Base-by-base conservation (phyloP, 768 basidiomycete genomes). In the Leccinum pellstonianum region DNA sequence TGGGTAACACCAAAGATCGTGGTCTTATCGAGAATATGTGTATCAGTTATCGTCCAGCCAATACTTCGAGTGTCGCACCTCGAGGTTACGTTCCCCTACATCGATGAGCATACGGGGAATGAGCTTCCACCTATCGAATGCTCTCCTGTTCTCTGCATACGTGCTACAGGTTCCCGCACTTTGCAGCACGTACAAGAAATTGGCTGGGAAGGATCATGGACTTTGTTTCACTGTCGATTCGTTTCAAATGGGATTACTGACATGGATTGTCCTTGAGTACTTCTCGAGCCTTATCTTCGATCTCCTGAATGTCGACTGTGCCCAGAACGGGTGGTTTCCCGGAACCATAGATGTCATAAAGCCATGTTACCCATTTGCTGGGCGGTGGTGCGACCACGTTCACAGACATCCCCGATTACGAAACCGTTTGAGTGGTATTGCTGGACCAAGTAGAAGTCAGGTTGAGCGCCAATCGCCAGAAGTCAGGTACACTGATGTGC, bases 111-210 rank as follows among this genome's bases (percentile, higher is more conserved):
- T 75, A 11, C 81, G 77, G 9, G 84, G 84, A 21, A 86, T 71
- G 62, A 87, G 83, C 43, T 78, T 76, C 80, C 81, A 84, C 17
- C 76, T 71, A 59, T 81, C 80, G 66, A 84, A 80, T 0, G 84
- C 83, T 61, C 82, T 80, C 50, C 80, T 76, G 66, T 93, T 93
- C 61, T 82, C 83, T 29, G 72, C 76, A 68, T 86, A 81, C 3
- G 92, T 93, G 27, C 79, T 76, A 58, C 77, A 76, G 5, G 83
- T 81, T 0, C 92, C 91, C 4, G 91, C 90, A 63, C 83, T 85
- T 51, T 87, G 88, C 56, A 79, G 78, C 5, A 87, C 84, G 65
- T 91, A 93, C 70, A 80, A 73, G 75, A 86, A 93, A 9, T 87
- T 80, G 70, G 46, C 84, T 89, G 78, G 4, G 3, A 50, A 41